These are phyloP conservation scores for Sphagnum fallax DNA, from an alignment of 228 moss, liverwort and hornwort species.

Conservation along the genomic window DNA sequence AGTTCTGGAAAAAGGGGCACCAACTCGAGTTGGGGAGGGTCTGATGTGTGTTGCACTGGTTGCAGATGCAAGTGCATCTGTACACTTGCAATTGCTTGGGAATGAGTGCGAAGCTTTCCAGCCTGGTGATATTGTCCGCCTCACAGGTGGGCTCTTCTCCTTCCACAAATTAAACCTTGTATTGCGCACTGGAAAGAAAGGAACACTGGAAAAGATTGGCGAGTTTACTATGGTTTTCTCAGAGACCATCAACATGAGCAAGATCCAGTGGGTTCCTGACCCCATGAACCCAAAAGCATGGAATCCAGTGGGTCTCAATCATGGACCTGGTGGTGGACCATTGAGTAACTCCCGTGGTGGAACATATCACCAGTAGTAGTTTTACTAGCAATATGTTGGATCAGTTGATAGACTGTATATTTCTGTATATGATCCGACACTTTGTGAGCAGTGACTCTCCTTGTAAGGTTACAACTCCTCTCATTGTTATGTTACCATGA, in stretches of 20 bases:
- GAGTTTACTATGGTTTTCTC: conserved; percentile 80
- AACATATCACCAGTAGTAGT: no score
- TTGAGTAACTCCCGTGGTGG: conserved; percentile 23
- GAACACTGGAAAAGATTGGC: conserved; percentile 64
- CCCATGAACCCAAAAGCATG: conserved; percentile 45
- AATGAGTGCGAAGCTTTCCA: conserved; percentile 67
- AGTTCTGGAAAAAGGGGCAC: conserved; percentile 62
- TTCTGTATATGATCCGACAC: no score
- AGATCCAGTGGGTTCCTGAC: conserved; percentile 64
- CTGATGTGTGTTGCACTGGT: conserved; percentile 68
- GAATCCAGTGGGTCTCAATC: conserved; percentile 38
- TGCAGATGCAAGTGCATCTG: conserved; percentile 71
- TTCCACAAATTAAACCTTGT: conserved; percentile 67
- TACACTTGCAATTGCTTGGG: conserved; percentile 81
- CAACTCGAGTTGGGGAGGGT: conserved; percentile 45
- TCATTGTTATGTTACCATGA: no score
- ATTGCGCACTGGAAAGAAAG: conserved; percentile 72
- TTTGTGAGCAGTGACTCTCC: no score
- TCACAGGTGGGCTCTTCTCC: conserved; percentile 64
- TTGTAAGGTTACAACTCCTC: no score
- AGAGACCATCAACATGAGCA: conserved; percentile 81
- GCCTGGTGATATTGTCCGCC: conserved; percentile 76
- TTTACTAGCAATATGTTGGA: no score
- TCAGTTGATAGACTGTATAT: no score
- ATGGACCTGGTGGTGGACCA: conserved; percentile 10